phyloP scores from a whole-genome alignment of 2,329 filamentous ascomycete genomes.

The Dactylonectria macrodidyma region DNA sequence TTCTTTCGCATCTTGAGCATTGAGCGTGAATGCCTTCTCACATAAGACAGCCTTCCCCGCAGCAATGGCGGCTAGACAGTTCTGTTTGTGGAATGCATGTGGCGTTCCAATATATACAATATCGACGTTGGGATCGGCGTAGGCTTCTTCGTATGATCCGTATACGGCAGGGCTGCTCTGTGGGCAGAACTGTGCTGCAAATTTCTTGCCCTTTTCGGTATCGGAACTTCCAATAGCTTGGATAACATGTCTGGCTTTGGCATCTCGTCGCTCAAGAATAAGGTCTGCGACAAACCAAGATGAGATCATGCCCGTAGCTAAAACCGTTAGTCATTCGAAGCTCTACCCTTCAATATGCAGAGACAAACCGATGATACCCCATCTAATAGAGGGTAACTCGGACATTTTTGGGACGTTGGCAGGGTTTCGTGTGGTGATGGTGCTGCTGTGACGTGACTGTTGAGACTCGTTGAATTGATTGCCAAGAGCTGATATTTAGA shows the following conservation, averaged over 20 bases:
- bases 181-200: slow-evolving; percentile 33
- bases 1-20: slow-evolving; percentile 47
- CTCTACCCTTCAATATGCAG: too few species aligned
- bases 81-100: slow-evolving; percentile 51
- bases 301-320: background rate
- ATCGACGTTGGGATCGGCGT: slow-evolving; percentile 51
- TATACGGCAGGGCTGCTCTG: slow-evolving; percentile 53
- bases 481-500: too few species aligned
- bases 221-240: slow-evolving; percentile 9
- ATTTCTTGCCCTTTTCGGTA: background rate
- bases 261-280: slow-evolving; percentile 54
- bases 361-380: too few species aligned
- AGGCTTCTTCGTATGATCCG: slow-evolving; percentile 49
- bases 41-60: slow-evolving; percentile 55
- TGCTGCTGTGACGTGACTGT: too few species aligned
- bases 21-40: slow-evolving; percentile 54
- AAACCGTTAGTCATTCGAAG: too few species aligned
- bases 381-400: too few species aligned
- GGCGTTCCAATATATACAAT: slow-evolving; percentile 55
- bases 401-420: too few species aligned
- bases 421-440: too few species aligned
- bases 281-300: slow-evolving; percentile 57
- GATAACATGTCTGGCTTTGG: slow-evolving; percentile 2
- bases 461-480: too few species aligned
- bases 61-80: slow-evolving; percentile 50